Conservation (phyloP, 805 yeast species). For the Ogataea chonburiensis region DNA sequence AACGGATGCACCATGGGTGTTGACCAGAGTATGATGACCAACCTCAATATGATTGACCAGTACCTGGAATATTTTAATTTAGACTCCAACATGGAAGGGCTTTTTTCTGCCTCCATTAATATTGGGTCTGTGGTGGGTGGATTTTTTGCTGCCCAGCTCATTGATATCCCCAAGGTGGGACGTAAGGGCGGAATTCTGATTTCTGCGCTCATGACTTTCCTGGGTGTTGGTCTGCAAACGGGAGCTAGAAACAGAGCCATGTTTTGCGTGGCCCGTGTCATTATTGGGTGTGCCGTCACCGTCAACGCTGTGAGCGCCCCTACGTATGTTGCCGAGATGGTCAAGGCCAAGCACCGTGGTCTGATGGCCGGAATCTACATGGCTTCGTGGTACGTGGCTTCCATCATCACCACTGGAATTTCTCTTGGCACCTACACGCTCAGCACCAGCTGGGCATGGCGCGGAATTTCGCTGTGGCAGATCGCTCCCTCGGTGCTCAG, state of each 20-base stretch:
- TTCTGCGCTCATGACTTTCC: conserved; percentile 26
- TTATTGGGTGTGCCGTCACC: conserved; percentile 38
- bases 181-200: conserved; percentile 31
- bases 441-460: conserved; percentile 32
- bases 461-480: conserved; percentile 31
- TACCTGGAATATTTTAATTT: conserved; percentile 26
- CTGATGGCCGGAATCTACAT: conserved; percentile 29
- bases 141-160: conserved; percentile 25
- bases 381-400: conserved; percentile 32
- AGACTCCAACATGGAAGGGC: conserved; percentile 25
- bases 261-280: conserved; percentile 37
- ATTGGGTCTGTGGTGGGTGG: conserved; percentile 31
- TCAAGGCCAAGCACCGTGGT: conserved; percentile 33
- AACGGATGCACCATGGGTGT: conserved; percentile 31
- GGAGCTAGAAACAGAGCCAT: conserved; percentile 38
- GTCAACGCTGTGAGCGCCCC: conserved; percentile 35
- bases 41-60: conserved; percentile 28
- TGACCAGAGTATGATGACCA: conserved; percentile 30
- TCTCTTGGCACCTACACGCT: conserved; percentile 31
- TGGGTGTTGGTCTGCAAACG: conserved; percentile 40
- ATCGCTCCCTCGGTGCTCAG: conserved; percentile 27
- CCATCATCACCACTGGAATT: conserved; percentile 31
- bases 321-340: conserved; percentile 36
- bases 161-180: conserved; percentile 28
- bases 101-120: conserved; percentile 30